Percentiles rank a stretch among this genome's conserved stretches.
Evolutionary conservation across 352 stramenopile genomes (phyloP).

Genomic region (Globisporangium recalcitrans): DNA sequence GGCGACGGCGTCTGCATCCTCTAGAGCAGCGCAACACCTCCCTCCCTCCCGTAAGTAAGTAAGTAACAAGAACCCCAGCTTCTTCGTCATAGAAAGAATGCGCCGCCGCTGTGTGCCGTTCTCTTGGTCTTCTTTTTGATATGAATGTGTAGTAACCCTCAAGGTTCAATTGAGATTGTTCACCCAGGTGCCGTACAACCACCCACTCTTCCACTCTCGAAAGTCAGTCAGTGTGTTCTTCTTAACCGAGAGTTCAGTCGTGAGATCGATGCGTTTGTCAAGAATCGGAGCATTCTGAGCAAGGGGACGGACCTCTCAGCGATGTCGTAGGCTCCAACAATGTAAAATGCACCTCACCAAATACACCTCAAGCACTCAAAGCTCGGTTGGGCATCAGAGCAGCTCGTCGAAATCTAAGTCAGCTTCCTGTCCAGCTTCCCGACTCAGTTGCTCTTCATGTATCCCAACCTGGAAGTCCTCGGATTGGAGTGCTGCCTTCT

Average conservation of each 20-base stretch:
- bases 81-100: not conserved
- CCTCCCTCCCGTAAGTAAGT: not conserved
- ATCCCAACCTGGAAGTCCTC: not conserved
- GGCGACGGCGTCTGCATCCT: conserved; percentile 76
- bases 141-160: not conserved
- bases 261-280: not conserved
- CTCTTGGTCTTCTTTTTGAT: not conserved
- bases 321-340: no score
- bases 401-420: not conserved
- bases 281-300: not conserved
- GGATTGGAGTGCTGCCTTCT: not conserved
- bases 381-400: not conserved
- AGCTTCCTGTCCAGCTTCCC: not conserved
- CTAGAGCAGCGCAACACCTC: conserved; percentile 22
- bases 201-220: not conserved
- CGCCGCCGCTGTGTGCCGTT: not conserved
- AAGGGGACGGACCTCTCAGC: not conserved
- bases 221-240: not conserved
- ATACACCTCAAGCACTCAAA: not conserved
- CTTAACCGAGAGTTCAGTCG: not conserved
- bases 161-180: not conserved
- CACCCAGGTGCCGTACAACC: not conserved
- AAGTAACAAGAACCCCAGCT: not conserved
- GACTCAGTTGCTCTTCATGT: not conserved
- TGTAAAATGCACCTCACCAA: no score